phyloP scores from a whole-genome alignment of 345 rosid species.

The Ricinus communis region DNA sequence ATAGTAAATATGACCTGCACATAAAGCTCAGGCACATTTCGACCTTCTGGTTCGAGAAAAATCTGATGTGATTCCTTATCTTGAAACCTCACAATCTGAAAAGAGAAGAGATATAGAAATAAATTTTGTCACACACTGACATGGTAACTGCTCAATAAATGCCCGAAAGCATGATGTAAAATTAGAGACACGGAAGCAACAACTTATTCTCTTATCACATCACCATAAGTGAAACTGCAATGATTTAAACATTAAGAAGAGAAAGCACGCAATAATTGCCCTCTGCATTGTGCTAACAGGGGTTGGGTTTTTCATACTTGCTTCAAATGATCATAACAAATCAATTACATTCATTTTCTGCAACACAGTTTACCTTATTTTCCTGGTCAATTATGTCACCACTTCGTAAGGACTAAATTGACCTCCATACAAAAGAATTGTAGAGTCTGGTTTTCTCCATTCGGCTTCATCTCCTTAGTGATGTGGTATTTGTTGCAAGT shows the following conservation, averaged over 20 bases:
- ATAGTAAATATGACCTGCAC: constrained; percentile 61
- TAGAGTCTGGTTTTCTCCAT: no score
- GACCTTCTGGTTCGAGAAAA: constrained; percentile 98
- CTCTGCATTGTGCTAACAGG: neutral
- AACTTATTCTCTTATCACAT: neutral
- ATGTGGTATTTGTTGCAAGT: neutral
- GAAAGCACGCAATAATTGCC: neutral
- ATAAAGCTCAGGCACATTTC: constrained; percentile 90
- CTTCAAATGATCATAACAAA: no score
- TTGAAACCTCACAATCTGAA: constrained; percentile 86
- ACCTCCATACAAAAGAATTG: no score
- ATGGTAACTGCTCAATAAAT: neutral
- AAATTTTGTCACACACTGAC: constrained; percentile 6
- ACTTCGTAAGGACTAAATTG: no score
- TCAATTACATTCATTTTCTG: no score
- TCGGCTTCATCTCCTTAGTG: neutral
- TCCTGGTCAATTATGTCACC: no score
- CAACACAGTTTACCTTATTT: no score
- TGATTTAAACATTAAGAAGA: neutral
- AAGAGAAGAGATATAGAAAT: neutral
- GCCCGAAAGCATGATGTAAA: neutral
- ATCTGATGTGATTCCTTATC: constrained; percentile 99
- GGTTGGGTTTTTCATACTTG: no score
- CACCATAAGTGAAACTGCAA: neutral
- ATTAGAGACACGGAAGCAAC: neutral